phyloP scores from a whole-genome alignment of 1,139 yeast species.

The Pichia inconspicua region DNA sequence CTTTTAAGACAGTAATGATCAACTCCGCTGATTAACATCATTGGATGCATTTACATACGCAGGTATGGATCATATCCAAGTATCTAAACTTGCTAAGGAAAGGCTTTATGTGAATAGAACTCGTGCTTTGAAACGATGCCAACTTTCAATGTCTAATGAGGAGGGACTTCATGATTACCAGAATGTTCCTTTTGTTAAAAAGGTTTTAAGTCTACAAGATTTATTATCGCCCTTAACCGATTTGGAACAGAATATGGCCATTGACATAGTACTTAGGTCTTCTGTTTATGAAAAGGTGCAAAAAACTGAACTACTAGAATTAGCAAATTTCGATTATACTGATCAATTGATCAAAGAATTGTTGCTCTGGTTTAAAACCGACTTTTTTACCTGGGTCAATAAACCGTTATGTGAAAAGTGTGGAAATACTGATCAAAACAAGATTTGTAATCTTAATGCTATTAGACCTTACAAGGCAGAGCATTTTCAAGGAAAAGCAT shows the following conservation, averaged over 20 bases:
- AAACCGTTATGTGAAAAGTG: constrained; percentile 58
- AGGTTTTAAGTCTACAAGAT: neutral
- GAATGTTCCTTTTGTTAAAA: constrained; percentile 1
- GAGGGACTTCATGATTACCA: neutral
- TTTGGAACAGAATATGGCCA: constrained; percentile 24
- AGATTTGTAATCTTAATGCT: constrained; percentile 31
- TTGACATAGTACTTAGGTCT: constrained; percentile 32
- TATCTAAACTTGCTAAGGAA: neutral
- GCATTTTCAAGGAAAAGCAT: constrained; percentile 36
- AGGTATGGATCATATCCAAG: neutral
- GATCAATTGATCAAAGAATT: constrained; percentile 66
- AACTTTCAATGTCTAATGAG: neutral
- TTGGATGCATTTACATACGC: neutral
- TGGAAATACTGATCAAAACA: constrained; percentile 32
- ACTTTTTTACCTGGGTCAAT: constrained; percentile 79
- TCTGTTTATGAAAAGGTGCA: constrained; percentile 33
- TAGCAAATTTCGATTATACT: constrained; percentile 40
- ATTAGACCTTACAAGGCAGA: constrained; percentile 33
- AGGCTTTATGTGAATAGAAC: neutral
- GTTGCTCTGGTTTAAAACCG: constrained; percentile 68
- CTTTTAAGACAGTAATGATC: too few species aligned
- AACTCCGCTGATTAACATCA: too few species aligned
- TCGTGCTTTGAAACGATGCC: neutral
- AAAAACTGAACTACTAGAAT: constrained; percentile 27
- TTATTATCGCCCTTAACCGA: constrained; percentile 11